Evolutionary conservation across 2,329 filamentous ascomycete genomes (phyloP).

Genomic region (Monosporascus cannonballus): DNA sequence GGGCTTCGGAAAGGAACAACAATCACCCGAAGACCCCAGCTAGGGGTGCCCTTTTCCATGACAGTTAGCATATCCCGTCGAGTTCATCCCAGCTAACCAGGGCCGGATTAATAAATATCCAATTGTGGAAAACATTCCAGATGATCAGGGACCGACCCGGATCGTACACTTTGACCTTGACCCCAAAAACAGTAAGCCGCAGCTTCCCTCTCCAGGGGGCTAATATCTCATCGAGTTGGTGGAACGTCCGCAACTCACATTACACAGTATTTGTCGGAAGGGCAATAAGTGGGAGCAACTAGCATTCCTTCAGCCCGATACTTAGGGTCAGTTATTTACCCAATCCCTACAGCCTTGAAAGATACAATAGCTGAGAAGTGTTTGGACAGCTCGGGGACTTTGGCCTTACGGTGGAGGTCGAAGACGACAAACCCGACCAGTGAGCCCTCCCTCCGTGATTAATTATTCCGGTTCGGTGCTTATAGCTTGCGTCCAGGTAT

Average conservation of each 20-base stretch:
- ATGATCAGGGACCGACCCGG: neutral
- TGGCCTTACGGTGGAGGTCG: constrained; percentile 1
- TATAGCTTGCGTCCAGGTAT: constrained; percentile 1
- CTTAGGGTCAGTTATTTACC: constrained; percentile 7
- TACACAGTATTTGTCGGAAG: constrained; percentile 8
- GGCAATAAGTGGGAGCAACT: neutral
- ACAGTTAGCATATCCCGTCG: constrained; percentile 9
- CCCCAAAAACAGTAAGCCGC: constrained; percentile 10
- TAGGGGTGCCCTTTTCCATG: no score
- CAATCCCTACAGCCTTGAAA: neutral
- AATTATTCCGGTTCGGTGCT: neutral
- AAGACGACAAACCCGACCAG: neutral
- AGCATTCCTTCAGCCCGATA: constrained; percentile 7
- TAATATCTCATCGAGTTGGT: neutral
- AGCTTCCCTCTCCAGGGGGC: neutral
- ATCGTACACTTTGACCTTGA: constrained; percentile 16
- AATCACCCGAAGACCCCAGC: no score
- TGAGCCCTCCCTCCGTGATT: neutral
- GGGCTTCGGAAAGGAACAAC: no score
- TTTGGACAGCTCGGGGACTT: constrained; percentile 13
- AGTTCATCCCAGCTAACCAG: neutral
- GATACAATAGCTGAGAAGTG: neutral
- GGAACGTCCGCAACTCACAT: no score
- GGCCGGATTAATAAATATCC: neutral
- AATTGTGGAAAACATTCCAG: constrained; percentile 7